phyloP scores from a whole-genome alignment of 2,329 filamentous ascomycete species.

The Cercospora sp. region DNA sequence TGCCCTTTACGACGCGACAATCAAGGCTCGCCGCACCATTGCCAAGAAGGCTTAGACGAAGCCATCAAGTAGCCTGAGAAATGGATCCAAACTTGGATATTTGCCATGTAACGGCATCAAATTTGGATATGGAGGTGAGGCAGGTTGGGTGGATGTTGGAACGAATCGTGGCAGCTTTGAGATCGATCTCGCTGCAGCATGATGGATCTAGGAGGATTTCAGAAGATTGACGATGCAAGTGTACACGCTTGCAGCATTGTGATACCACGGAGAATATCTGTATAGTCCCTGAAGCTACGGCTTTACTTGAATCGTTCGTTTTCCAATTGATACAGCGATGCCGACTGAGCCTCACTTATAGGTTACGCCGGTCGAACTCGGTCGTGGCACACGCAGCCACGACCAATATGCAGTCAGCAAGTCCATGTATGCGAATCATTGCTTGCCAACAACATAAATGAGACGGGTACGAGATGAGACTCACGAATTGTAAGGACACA shows the following conservation, averaged over 20 bases:
- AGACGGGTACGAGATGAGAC: background rate
- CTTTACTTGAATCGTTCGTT: background rate
- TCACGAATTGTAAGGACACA: background rate
- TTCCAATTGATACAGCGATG: background rate
- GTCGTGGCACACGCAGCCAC: too few relatives aligned
- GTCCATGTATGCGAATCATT: background rate
- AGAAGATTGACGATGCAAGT: background rate
- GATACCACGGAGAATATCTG: background rate
- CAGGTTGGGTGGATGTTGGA: background rate
- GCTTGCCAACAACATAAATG: background rate
- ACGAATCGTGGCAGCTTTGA: background rate
- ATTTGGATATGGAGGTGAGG: background rate
- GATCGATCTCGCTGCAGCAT: background rate
- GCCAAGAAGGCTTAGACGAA: constrained; percentile 23
- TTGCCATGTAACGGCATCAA: background rate
- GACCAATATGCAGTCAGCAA: background rate
- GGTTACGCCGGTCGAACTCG: background rate
- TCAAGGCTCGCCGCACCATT: constrained; percentile 58
- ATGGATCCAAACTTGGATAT: background rate
- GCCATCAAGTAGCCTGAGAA: background rate
- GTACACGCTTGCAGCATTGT: background rate
- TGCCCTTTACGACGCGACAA: constrained; percentile 80
- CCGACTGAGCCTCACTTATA: background rate
- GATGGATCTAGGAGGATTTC: background rate
- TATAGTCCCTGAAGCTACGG: background rate